Evolutionary conservation across 768 basidiomycete species (phyloP).

Genomic region (Leccinum disarticulatum): DNA sequence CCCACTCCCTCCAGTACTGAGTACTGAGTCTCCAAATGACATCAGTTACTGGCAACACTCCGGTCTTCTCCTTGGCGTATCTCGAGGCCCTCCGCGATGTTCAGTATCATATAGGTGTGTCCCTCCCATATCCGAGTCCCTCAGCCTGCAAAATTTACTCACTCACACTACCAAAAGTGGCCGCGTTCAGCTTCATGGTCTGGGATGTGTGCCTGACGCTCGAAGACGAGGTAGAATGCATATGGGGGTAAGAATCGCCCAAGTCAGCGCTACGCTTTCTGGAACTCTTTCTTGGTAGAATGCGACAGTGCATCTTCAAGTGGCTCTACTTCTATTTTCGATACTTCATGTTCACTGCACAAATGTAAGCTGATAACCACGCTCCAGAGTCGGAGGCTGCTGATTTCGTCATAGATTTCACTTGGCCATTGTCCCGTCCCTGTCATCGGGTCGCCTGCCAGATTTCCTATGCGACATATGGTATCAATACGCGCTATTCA

Average conservation of each 20-base stretch:
- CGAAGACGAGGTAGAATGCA: slow-evolving; percentile 25
- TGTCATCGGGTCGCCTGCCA: slow-evolving; percentile 11
- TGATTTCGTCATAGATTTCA: slow-evolving; percentile 11
- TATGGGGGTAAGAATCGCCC: slow-evolving; percentile 30
- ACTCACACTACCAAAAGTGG: slow-evolving; percentile 15
- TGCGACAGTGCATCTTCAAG: slow-evolving; percentile 10
- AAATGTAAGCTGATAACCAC: slow-evolving; percentile 8
- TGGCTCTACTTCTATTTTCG: slow-evolving; percentile 22
- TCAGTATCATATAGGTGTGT: slow-evolving; percentile 13
- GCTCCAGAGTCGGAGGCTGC: background rate
- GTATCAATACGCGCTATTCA: slow-evolving; percentile 7
- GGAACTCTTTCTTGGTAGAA: slow-evolving; percentile 7
- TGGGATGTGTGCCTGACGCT: slow-evolving; percentile 30
- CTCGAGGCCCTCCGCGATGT: slow-evolving; percentile 6
- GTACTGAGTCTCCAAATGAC: slow-evolving; percentile 6
- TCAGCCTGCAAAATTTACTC: background rate
- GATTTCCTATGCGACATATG: slow-evolving; percentile 8
- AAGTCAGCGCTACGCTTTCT: too few relatives aligned
- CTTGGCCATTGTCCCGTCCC: background rate
- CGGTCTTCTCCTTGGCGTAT: slow-evolving; percentile 5
- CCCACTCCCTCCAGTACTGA: background rate
- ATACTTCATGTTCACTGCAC: slow-evolving; percentile 13
- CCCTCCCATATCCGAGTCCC: background rate
- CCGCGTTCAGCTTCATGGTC: slow-evolving; percentile 25
- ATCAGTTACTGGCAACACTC: background rate